phyloP scores from a whole-genome alignment of 75 land plant genomes.

The Sequoia sempervirens region DNA sequence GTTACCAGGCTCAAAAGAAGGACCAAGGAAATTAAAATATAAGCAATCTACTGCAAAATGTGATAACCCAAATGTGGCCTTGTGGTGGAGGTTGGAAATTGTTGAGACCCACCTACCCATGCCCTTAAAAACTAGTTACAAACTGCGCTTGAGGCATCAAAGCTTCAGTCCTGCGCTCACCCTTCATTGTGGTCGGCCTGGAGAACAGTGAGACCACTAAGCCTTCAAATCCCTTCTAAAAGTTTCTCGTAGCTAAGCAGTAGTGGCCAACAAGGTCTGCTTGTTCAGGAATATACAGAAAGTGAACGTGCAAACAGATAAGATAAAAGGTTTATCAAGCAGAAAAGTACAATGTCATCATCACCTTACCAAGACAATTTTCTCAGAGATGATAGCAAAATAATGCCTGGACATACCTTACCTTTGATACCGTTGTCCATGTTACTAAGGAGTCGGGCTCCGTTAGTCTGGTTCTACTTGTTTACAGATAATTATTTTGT shows the following conservation, averaged over 20 bases:
- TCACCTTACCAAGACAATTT: background rate
- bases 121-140: background rate
- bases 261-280: background rate
- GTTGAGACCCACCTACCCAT: background rate
- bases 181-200: background rate
- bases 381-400: background rate
- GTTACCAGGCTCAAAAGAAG: background rate
- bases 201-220: background rate
- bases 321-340: background rate
- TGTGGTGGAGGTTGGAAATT: background rate
- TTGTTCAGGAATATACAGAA: background rate
- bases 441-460: too few relatives aligned
- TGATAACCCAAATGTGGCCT: background rate
- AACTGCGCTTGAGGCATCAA: background rate
- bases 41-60: background rate
- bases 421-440: too few relatives aligned
- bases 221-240: background rate
- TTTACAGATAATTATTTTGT: too few relatives aligned
- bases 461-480: too few relatives aligned
- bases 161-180: background rate
- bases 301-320: background rate
- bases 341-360: background rate
- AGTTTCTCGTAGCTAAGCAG: background rate
- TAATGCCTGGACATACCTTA: too few relatives aligned
- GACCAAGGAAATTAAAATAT: background rate